These are phyloP conservation scores for Apiospora arundinis DNA, from an alignment of 2,329 filamentous ascomycete genomes.

Conservation along the genomic window DNA sequence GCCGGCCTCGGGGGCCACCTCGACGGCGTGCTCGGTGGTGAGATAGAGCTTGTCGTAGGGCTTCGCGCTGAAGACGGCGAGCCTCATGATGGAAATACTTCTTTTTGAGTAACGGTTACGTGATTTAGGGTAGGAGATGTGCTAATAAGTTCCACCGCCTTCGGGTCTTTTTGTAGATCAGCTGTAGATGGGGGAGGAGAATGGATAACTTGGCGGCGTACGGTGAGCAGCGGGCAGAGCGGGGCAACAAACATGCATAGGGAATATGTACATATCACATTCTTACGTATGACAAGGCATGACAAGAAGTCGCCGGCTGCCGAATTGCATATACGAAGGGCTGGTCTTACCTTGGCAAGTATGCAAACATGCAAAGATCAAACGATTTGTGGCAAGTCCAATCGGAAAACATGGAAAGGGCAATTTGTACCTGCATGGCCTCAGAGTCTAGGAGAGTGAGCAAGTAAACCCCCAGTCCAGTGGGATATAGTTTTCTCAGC, in stretches of 20 bases:
- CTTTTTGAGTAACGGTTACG: constrained; percentile 1
- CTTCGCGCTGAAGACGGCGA: constrained; percentile 70
- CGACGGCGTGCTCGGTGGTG: constrained; percentile 46
- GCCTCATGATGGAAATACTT: constrained; percentile 50
- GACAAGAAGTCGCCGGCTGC: not conserved
- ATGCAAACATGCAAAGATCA: not conserved
- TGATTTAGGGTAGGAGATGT: not conserved
- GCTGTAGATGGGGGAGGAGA: not conserved
- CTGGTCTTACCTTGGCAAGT: not conserved
- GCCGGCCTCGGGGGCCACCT: constrained; percentile 40
- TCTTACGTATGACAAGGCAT: constrained; percentile 5
- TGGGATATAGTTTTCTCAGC: too few relatives aligned
- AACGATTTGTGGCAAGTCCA: not conserved
- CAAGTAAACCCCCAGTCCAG: not conserved
- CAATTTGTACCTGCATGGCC: not conserved
- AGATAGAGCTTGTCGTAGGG: constrained; percentile 66
- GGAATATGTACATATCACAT: not conserved
- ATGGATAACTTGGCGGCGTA: not conserved
- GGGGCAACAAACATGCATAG: not conserved
- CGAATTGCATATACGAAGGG: constrained; percentile 6
- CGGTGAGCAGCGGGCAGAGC: constrained; percentile 2
- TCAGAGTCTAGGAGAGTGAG: not conserved
- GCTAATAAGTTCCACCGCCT: not conserved
- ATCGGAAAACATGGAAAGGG: not conserved
- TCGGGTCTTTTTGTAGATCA: not conserved